Conservation (phyloP, 2,329 filamentous ascomycete genomes). For the Gaeumannomyces sp. region DNA sequence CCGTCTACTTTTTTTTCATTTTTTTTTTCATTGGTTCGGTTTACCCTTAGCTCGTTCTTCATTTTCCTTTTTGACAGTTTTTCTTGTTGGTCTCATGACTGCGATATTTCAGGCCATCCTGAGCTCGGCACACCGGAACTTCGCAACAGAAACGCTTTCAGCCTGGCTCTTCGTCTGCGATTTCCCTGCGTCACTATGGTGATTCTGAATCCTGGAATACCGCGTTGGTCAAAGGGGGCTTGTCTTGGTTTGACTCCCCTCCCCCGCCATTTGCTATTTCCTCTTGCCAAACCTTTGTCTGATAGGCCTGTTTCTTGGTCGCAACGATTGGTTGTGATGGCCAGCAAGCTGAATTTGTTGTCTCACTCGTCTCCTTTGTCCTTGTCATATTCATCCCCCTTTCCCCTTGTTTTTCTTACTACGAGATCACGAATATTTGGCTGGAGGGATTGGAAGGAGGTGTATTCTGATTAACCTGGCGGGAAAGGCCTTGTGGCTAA, state of each 20-base stretch:
- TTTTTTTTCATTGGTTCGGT: conserved; percentile 13
- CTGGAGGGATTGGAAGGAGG: not conserved
- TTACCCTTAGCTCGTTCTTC: conserved; percentile 1
- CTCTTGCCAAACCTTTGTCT: not conserved
- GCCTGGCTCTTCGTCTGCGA: too few relatives aligned
- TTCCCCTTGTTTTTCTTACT: conserved; percentile 8
- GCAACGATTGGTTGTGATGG: not conserved
- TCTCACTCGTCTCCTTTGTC: not conserved
- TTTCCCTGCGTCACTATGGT: too few relatives aligned
- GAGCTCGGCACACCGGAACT: too few relatives aligned
- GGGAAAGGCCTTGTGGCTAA: not conserved
- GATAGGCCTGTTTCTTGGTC: not conserved
- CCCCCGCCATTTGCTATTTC: too few relatives aligned
- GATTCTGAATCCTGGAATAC: too few relatives aligned
- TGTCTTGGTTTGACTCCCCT: too few relatives aligned
- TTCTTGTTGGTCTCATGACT: too few relatives aligned
- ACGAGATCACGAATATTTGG: not conserved
- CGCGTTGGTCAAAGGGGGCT: too few relatives aligned
- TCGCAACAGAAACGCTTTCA: too few relatives aligned
- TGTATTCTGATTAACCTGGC: not conserved
- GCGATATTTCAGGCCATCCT: too few relatives aligned
- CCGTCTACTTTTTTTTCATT: conserved; percentile 12
- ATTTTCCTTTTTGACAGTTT: conserved; percentile 5
- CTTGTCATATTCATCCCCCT: not conserved
- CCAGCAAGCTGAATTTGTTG: not conserved